Conservation (phyloP, 139 green algal species). For the Eudorina sp. region DNA sequence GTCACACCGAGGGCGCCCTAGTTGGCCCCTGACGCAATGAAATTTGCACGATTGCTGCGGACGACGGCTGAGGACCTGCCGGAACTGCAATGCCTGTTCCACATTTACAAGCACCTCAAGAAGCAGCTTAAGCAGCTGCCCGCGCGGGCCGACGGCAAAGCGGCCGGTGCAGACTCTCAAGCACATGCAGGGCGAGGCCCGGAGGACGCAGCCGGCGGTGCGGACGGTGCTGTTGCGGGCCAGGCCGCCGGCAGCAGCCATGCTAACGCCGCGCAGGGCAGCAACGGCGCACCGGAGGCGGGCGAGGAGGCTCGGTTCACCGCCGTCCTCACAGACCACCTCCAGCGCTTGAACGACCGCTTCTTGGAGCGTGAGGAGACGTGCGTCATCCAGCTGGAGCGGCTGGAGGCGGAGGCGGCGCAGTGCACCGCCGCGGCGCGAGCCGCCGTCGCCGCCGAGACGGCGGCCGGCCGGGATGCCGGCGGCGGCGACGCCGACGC, state of each 20-base stretch:
- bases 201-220: neutral
- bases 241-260: no score
- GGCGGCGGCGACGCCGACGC: neutral
- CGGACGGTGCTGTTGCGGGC: no score
- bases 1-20: no score
- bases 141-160: slow-evolving; percentile 21
- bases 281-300: slow-evolving; percentile 41
- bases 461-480: neutral
- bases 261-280: no score
- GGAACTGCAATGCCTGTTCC: slow-evolving; percentile 76
- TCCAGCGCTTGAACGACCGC: slow-evolving; percentile 80
- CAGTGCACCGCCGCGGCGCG: neutral
- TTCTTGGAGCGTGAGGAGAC: slow-evolving; percentile 88
- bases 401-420: slow-evolving; percentile 47
- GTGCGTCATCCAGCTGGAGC: slow-evolving; percentile 72
- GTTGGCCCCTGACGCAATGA: slow-evolving; percentile 65
- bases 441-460: neutral
- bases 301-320: slow-evolving; percentile 68
- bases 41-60: slow-evolving; percentile 81
- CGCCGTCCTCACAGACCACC: slow-evolving; percentile 60
- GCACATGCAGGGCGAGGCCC: neutral
- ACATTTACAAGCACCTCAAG: slow-evolving; percentile 82
- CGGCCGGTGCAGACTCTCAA: neutral
- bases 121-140: slow-evolving; percentile 64
- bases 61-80: slow-evolving; percentile 72